phyloP scores from a whole-genome alignment of 2,329 filamentous ascomycete species.

The Monilinia aucupariae region DNA sequence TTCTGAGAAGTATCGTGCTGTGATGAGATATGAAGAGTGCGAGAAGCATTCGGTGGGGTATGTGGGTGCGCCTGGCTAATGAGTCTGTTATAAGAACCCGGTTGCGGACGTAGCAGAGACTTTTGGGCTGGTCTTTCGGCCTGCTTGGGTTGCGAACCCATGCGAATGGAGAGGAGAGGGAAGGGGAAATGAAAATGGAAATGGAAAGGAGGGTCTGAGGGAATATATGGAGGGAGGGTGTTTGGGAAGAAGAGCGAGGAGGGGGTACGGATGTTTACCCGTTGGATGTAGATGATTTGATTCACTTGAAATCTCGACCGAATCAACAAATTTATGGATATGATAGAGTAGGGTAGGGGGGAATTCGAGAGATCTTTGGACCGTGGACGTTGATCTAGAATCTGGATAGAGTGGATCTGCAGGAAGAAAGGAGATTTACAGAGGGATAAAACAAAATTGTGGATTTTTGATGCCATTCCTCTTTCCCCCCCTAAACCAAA shows the following conservation, averaged over 20 bases:
- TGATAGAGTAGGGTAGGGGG: too few species aligned
- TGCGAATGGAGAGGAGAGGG: too few species aligned
- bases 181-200: background rate
- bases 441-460: too few species aligned
- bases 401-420: background rate
- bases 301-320: background rate
- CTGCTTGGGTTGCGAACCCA: background rate
- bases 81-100: background rate
- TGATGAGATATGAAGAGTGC: background rate
- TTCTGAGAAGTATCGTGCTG: background rate
- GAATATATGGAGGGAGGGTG: background rate
- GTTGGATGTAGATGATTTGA: background rate
- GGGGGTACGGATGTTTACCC: background rate
- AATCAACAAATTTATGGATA: background rate
- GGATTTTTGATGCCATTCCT: too few species aligned
- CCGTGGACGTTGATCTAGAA: background rate
- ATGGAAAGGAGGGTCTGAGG: too few species aligned
- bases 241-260: background rate
- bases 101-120: background rate
- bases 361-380: background rate
- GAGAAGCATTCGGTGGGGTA: background rate
- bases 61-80: too few species aligned
- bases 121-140: background rate
- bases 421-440: background rate
- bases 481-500: too few species aligned